These are phyloP conservation scores for Chlamydomonas applanata DNA, from an alignment of 139 green algal genomes.

Conservation along the genomic window DNA sequence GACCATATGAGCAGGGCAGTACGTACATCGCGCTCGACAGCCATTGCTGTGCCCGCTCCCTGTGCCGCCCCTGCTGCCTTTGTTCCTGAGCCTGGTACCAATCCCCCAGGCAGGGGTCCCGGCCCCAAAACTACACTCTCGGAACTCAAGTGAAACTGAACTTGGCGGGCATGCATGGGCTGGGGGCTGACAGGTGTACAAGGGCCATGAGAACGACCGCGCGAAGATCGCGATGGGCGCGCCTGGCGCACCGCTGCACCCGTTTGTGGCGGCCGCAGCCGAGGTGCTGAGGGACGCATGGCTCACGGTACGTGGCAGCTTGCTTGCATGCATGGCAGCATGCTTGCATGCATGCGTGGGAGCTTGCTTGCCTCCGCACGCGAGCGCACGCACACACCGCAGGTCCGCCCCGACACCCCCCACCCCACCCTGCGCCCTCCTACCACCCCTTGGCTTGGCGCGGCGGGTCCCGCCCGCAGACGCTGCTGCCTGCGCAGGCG, in stretches of 20 bases:
- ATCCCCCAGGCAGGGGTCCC: too few relatives aligned
- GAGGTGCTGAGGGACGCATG: constrained; percentile 47
- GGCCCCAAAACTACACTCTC: too few relatives aligned
- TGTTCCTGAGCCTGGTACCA: too few relatives aligned
- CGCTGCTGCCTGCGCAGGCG: constrained; percentile 65
- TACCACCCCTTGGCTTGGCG: too few relatives aligned
- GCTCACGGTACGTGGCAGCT: constrained; percentile 37
- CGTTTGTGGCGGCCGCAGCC: constrained; percentile 56
- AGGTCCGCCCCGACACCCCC: too few relatives aligned
- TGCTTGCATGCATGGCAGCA: neutral
- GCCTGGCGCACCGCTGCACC: constrained; percentile 49
- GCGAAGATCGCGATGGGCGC: constrained; percentile 19
- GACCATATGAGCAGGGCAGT: constrained; percentile 57
- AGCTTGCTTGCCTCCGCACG: too few relatives aligned
- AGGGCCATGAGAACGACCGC: constrained; percentile 43
- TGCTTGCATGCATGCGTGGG: neutral
- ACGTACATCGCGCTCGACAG: constrained; percentile 5
- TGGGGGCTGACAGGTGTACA: constrained; percentile 21
- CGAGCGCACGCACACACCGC: too few relatives aligned
- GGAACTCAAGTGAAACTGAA: too few relatives aligned
- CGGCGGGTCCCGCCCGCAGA: constrained; percentile 34
- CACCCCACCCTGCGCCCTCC: too few relatives aligned
- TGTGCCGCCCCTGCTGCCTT: neutral
- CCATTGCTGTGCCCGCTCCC: too few relatives aligned
- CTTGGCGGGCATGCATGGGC: too few relatives aligned